phyloP scores from a whole-genome alignment of 2,329 filamentous ascomycete genomes.

The Aspergillus neoniger region DNA sequence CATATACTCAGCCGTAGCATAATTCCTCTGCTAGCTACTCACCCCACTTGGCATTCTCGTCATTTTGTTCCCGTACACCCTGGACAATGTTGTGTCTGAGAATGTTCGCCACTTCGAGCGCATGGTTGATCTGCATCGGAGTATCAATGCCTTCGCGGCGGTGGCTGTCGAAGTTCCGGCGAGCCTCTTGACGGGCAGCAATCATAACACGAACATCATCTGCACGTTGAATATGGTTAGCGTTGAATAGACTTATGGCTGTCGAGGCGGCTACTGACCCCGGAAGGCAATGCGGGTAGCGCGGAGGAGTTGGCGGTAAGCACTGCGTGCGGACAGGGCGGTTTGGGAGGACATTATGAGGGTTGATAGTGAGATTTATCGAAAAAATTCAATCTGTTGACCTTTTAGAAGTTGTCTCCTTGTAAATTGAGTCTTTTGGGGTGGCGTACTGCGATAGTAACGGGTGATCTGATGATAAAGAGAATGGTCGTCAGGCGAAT shows the following conservation, averaged over 20 bases:
- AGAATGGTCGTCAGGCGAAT: not conserved
- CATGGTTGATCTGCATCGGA: constrained; percentile 70
- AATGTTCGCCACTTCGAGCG: constrained; percentile 78
- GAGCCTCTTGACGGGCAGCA: constrained; percentile 72
- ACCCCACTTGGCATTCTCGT: constrained; percentile 41
- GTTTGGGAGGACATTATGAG: constrained; percentile 37
- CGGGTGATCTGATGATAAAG: not conserved
- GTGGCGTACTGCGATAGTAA: not conserved
- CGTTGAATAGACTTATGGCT: not conserved
- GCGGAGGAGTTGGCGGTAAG: constrained; percentile 80
- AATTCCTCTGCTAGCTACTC: constrained; percentile 15
- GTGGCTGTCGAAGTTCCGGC: constrained; percentile 71
- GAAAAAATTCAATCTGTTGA: not conserved
- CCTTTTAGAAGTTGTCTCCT: not conserved
- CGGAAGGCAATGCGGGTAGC: constrained; percentile 80
- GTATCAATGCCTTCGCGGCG: constrained; percentile 61
- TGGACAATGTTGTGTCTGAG: constrained; percentile 86
- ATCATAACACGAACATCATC: constrained; percentile 69
- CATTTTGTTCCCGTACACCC: constrained; percentile 54
- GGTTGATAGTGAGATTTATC: not conserved
- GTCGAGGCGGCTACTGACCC: constrained; percentile 53
- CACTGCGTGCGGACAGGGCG: constrained; percentile 63
- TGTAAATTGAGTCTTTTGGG: not conserved
- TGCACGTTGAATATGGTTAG: constrained; percentile 39
- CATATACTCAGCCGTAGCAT: not conserved